These are phyloP conservation scores for Cyathus striatus DNA, from an alignment of 768 basidiomycete species.

Conservation along the genomic window DNA sequence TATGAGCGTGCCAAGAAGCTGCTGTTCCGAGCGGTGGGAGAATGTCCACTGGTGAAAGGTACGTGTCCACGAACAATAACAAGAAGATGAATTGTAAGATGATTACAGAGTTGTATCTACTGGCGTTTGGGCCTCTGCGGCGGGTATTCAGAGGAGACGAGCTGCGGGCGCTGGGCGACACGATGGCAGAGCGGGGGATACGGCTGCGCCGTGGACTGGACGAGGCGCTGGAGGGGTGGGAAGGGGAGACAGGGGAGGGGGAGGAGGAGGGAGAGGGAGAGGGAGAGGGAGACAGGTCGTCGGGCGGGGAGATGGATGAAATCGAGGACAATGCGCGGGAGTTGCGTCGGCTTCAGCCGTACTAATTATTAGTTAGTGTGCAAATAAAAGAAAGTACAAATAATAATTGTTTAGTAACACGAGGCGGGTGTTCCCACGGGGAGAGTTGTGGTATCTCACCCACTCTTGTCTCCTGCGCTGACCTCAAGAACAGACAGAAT, in stretches of 20 bases:
- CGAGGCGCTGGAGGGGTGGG: constrained; percentile 43
- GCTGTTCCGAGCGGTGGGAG: constrained; percentile 67
- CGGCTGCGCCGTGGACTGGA: constrained; percentile 61
- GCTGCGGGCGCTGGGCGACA: constrained; percentile 56
- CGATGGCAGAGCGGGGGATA: constrained; percentile 74
- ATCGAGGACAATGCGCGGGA: constrained; percentile 59
- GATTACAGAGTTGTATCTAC: constrained; percentile 61
- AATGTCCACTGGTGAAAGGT: constrained; percentile 79
- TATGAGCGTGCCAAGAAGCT: constrained; percentile 62
- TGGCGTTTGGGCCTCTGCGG: constrained; percentile 72
- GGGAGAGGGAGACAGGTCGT: constrained; percentile 19
- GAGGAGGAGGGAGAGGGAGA: constrained; percentile 28
- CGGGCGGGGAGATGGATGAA: constrained; percentile 46
- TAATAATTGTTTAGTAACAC: constrained; percentile 18
- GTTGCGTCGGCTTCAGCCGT: constrained; percentile 58
- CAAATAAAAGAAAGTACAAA: constrained; percentile 1
- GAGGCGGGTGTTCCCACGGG: constrained; percentile 14
- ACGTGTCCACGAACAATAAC: constrained; percentile 5
- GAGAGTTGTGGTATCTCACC: constrained; percentile 1
- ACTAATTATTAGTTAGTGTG: constrained; percentile 26
- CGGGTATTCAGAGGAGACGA: constrained; percentile 55
- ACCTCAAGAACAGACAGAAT: not conserved
- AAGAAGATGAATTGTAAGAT: not conserved
- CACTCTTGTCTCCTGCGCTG: not conserved
- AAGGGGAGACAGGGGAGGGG: constrained; percentile 13